Conservation (phyloP, 148 eudicot genomes). For the Nyssa sinensis region DNA sequence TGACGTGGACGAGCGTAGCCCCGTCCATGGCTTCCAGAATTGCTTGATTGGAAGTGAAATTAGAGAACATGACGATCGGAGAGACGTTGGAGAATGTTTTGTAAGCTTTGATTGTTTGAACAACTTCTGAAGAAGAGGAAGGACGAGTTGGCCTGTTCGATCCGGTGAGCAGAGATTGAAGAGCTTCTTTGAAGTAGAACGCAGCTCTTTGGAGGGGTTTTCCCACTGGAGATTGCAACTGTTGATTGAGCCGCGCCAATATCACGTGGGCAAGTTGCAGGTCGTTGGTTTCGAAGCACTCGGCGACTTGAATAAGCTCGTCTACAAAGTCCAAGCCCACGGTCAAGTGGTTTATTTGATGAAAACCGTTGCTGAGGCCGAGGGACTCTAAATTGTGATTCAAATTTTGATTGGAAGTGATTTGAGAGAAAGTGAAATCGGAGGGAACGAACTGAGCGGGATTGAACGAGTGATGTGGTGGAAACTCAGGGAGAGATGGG, state of each 20-base stretch:
- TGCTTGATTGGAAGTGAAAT: conserved; percentile 75
- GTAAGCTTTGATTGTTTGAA: conserved; percentile 62
- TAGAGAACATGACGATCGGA: conserved; percentile 68
- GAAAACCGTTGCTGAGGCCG: too few species aligned
- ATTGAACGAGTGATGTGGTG: conserved; percentile 37
- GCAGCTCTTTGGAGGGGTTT: conserved; percentile 74
- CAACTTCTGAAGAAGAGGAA: conserved; percentile 39
- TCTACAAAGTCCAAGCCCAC: conserved; percentile 55
- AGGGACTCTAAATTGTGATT: too few species aligned
- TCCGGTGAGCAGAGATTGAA: conserved; percentile 44
- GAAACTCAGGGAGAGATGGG: conserved; percentile 42
- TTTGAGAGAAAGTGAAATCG: too few species aligned
- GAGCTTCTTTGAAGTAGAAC: conserved; percentile 78
- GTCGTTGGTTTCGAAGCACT: conserved; percentile 65
- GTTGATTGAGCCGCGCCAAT: conserved; percentile 72
- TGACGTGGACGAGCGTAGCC: conserved; percentile 48
- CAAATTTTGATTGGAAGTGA: too few species aligned
- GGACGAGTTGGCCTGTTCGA: conserved; percentile 33
- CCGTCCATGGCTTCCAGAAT: conserved; percentile 67
- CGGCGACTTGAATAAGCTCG: conserved; percentile 59
- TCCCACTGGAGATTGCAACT: conserved; percentile 53
- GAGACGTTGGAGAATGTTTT: conserved; percentile 62
- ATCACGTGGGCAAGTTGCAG: conserved; percentile 48
- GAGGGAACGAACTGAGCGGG: background rate
- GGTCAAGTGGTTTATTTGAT: background rate